Base-by-base conservation (phyloP, 139 green algal genomes). In the Chlorella sp. region DNA sequence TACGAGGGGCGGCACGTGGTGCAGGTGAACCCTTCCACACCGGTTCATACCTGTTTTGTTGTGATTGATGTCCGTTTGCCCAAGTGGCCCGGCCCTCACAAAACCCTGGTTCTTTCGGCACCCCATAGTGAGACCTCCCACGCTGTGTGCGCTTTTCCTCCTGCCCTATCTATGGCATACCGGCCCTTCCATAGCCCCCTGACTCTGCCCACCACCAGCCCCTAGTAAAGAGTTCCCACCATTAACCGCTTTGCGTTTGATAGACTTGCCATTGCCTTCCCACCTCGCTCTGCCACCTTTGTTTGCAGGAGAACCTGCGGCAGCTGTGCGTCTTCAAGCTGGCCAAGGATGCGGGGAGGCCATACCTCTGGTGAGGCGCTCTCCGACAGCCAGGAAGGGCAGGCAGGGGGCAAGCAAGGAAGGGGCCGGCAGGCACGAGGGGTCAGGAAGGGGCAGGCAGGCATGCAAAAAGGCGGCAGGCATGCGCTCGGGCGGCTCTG, bases 241-340 rank as follows among this genome's bases (percentile, higher is more conserved):
- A n/a, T n/a, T n/a, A n/a, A n/a, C n/a, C n/a, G n/a, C n/a, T n/a
- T n/a, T n/a, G n/a, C n/a, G n/a, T n/a, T n/a, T n/a, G n/a, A n/a
- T n/a, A n/a, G n/a, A n/a, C n/a, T 57, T 16, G 9, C 77, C 12
- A 36, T 42, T 28, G 22, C 64, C 64, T 36, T 37, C 64, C 3
- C 82, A 3, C 53, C 57, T 60, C 19, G 22, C 32, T 57, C 34
- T 22, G 18, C 79, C 79, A 26, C 39, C 48, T 18, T 26, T 68
- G 15, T 68, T 37, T 76, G 89, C 91, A 96, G 92, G 97, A 99
- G 90, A 99, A 99, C 91, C 83, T 99, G 85, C 91, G 96, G 15
- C 93, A 96, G 90, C 95, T 99, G 81, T 99, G 97, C 89, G 95
- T 99, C 85, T 96, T 95, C 90, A 86, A 95, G 34, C 81, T 96